These are phyloP conservation scores for Pseudogymnoascus sp. DNA, from an alignment of 2,329 filamentous ascomycete species.

Conservation along the genomic window DNA sequence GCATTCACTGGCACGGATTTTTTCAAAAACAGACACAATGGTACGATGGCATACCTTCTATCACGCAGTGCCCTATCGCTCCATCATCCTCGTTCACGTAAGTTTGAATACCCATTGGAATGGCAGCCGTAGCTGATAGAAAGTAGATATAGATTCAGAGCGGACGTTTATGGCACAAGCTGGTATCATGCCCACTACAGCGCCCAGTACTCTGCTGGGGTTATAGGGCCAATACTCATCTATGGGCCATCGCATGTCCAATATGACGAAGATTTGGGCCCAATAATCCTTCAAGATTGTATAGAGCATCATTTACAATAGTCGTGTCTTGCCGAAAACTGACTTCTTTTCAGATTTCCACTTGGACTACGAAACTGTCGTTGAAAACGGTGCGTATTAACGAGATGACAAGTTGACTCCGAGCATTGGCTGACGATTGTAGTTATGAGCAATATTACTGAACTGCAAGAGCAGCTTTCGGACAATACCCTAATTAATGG, in stretches of 20 bases:
- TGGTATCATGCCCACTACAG: constrained; percentile 57
- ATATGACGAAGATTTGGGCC: constrained; percentile 56
- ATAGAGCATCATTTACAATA: background rate
- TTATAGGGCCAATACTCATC: constrained; percentile 53
- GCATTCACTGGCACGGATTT: constrained; percentile 43
- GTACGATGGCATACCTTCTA: constrained; percentile 37
- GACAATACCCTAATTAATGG: constrained; percentile 25
- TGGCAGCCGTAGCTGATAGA: constrained; percentile 7
- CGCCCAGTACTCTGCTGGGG: constrained; percentile 37
- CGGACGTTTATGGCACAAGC: constrained; percentile 36
- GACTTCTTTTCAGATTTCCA: constrained; percentile 22
- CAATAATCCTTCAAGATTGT: constrained; percentile 2
- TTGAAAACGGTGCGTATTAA: constrained; percentile 36
- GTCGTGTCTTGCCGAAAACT: background rate
- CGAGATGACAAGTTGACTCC: constrained; percentile 19
- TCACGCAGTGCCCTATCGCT: constrained; percentile 58
- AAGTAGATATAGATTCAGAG: constrained; percentile 25
- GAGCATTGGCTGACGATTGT: constrained; percentile 32
- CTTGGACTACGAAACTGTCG: constrained; percentile 35
- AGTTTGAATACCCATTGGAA: background rate
- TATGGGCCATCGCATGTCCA: constrained; percentile 48
- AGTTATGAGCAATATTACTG: constrained; percentile 20
- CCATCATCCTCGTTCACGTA: constrained; percentile 28
- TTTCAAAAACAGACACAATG: constrained; percentile 33
- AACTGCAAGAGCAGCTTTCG: constrained; percentile 1